phyloP scores from a whole-genome alignment of 2,329 filamentous ascomycete genomes.

The Xylaria sp. region DNA sequence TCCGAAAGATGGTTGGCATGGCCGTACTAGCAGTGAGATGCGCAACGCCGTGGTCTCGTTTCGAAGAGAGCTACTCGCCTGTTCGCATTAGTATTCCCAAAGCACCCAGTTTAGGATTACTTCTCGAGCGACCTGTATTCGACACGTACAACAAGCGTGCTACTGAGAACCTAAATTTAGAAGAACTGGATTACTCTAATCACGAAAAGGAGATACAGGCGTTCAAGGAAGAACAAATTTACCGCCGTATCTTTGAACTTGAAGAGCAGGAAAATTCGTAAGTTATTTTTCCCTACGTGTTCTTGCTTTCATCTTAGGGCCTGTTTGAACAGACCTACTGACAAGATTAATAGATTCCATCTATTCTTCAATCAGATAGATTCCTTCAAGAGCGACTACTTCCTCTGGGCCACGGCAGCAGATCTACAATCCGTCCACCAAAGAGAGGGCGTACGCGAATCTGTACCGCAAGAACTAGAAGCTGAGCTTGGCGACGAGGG shows the following conservation, averaged over 20 bases:
- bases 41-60: conserved; percentile 77
- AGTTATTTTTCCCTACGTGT: conserved; percentile 54
- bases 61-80: conserved; percentile 77
- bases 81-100: conserved; percentile 90
- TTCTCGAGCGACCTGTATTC: conserved; percentile 93
- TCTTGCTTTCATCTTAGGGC: too few relatives aligned
- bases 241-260: conserved; percentile 88
- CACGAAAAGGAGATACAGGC: conserved; percentile 82
- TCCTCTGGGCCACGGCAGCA: conserved; percentile 78
- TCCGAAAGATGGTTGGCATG: conserved; percentile 99
- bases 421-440: conserved; percentile 71
- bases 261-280: conserved; percentile 89
- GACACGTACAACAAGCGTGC: conserved; percentile 85
- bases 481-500: conserved; percentile 63
- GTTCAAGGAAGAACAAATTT: conserved; percentile 94
- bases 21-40: conserved; percentile 85
- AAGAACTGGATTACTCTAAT: conserved; percentile 80
- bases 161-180: conserved; percentile 69
- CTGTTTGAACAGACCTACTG: conserved; percentile 30
- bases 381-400: conserved; percentile 76
- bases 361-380: conserved; percentile 84
- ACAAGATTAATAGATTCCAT: conserved; percentile 68
- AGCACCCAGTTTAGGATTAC: conserved; percentile 85
- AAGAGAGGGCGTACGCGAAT: conserved; percentile 55
- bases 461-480: conserved; percentile 56